Base-by-base conservation (phyloP, 371 early-diverging fungal genomes). In the Entomophthora muscae region DNA sequence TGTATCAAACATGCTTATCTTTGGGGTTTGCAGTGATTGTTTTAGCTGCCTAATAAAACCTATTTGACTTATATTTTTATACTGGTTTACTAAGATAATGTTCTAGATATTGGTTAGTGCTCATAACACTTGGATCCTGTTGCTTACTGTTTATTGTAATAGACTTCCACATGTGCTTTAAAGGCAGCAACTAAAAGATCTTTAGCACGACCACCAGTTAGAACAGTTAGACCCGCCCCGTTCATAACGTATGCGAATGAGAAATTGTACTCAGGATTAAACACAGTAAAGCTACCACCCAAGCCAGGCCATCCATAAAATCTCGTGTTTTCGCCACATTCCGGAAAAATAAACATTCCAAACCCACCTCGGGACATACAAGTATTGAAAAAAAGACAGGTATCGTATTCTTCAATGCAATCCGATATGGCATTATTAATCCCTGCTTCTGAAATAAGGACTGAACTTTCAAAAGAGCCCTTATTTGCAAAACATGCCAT, bases 221-320 rank as follows among this genome's bases (percentile, higher is more conserved):
- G 10, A 42, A 42, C 10, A 42, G 42, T 10, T 42, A 42, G 17
- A 10, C 17, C 42, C 17, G 42, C 5, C 17, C 42, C 71, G 64
- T 78, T 77, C 64, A 74, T 77, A 7, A 70, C 73, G 62, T 81
- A 84, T 1, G 77, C 70, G 60, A 84, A 80, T 0, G 78, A 75
- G 56, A 82, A 73, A 22, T 73, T 69, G 29, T 72, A 65, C 28
- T 80, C 78, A 5, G 66, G 73, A 61, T 79, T 78, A 78, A 81
- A 84, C 29, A 73, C 68, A 32, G 75, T 69, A 58, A 80, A 42
- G 42, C 76, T 76, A 3, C 84, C 84, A 52, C 82, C 82, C 1
- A 72, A 74, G 17, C 84, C 84, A 7, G 71, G 72, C 78, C 80
- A 79, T 1, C 80, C 79, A 42, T 72, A 66, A 64, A 77, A 73